A percentile compares a stretch with the other conserved stretches of the same genome.
Conservation (phyloP, 257 asterid species). For the Solanum ossicruentum region DNA sequence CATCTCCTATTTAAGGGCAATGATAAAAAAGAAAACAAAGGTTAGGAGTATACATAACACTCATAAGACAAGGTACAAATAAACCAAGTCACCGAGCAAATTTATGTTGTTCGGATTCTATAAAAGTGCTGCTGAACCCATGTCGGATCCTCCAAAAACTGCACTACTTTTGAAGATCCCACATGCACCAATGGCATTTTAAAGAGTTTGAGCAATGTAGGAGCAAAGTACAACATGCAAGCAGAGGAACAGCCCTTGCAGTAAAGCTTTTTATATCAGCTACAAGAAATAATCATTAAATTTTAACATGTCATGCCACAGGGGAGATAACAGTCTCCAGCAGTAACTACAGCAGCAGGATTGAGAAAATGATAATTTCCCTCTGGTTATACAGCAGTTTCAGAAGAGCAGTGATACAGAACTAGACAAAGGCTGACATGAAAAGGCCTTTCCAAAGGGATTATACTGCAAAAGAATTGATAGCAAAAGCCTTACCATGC, state of each 20-base stretch:
- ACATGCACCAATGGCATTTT: background rate
- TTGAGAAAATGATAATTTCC: background rate
- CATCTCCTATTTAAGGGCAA: background rate
- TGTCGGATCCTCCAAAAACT: background rate
- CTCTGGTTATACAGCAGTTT: background rate
- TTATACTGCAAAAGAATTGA: background rate
- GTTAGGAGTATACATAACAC: background rate
- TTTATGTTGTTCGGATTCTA: background rate
- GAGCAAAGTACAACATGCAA: background rate
- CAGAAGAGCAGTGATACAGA: background rate
- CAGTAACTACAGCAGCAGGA: background rate
- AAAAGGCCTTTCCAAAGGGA: background rate
- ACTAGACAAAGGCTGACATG: background rate
- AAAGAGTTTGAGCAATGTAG: background rate
- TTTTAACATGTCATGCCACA: background rate
- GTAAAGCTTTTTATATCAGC: background rate
- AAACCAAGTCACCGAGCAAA: background rate
- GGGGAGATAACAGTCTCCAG: background rate
- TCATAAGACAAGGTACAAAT: background rate
- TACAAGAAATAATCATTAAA: background rate
- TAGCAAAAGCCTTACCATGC: conserved; percentile 50
- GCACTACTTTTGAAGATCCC: background rate
- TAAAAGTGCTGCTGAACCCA: background rate
- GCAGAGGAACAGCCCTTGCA: background rate
- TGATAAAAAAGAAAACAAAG: background rate